Base-by-base conservation (phyloP, 2,329 filamentous ascomycete genomes). In the Trichophyton equinum region DNA sequence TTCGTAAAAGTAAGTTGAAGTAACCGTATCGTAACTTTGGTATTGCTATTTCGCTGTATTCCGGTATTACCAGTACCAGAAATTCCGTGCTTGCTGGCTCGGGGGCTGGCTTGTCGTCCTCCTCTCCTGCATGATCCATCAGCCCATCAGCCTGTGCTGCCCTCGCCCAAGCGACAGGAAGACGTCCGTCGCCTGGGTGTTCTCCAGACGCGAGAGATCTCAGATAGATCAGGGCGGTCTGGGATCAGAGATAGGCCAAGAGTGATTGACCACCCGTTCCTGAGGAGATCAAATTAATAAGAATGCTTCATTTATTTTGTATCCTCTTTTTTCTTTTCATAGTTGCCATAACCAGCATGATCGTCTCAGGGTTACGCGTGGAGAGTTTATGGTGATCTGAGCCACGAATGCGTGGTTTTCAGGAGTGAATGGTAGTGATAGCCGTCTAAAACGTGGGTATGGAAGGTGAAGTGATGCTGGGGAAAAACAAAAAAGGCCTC, bases 401-500 rank as follows among this genome's bases (percentile, higher is more conserved):
- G 46, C 46, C 46, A 22, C 44, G 4, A 27, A 51, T 25, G 46
- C 22, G 36, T 56, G 30, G 36, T 36, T 56, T 36, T 36, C 18
- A 30, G 27, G 1, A 30, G 53, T n/a, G 20, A 30, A 38, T 38
- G 33, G 53, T n/a, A 18, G 27, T 56, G 53, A 56, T 56, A 40
- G 53, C 36, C 53, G 36, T 18, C 33, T 30, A 56, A 40, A 56
- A 56, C 53, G 53, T 56, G 53, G 53, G 53, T 51, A 51, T 49
- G 20, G 46, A 22, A 49, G 46, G 46, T 22, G 38, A 42, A 42
- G 38, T 13, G 27, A 30, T 30, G 6, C 27, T 8, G 38, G 38
- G 15, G 38, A 42, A 42, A 42, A 40, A 42, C 11, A 42, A 22
- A 13, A 22, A 49, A 15, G 46, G 18, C 33, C 27, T n/a, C 25